phyloP scores from a whole-genome alignment of 805 yeast species.

The Metschnikowia proteae region DNA sequence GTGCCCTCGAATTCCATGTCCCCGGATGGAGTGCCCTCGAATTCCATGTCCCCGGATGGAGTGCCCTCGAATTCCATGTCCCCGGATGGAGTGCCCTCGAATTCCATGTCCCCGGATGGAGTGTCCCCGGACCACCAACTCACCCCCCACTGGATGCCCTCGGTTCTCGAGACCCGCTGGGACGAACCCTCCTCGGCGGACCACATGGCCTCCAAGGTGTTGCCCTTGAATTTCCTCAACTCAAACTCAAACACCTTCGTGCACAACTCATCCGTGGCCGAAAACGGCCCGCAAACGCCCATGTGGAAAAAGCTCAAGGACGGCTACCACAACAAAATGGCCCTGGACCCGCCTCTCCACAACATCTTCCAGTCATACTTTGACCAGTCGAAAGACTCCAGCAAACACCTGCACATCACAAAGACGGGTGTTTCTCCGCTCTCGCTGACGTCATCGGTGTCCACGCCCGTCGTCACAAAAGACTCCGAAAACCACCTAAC shows the following conservation, averaged over 20 bases:
- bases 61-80: too few relatives aligned
- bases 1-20: too few relatives aligned
- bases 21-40: too few relatives aligned
- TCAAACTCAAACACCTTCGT: slow-evolving; percentile 29
- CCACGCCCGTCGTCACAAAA: slow-evolving; percentile 33
- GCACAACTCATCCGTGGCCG: slow-evolving; percentile 22
- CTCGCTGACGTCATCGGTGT: slow-evolving; percentile 15
- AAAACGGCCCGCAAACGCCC: slow-evolving; percentile 10
- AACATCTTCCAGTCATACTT: slow-evolving; percentile 29
- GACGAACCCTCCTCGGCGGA: slow-evolving; percentile 9
- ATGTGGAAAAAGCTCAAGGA: slow-evolving; percentile 34
- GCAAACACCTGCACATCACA: slow-evolving; percentile 12
- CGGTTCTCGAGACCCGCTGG: slow-evolving; percentile 37
- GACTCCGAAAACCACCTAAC: slow-evolving; percentile 14
- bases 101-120: too few relatives aligned
- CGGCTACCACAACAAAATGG: slow-evolving; percentile 23
- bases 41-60: too few relatives aligned
- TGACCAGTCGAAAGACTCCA: slow-evolving; percentile 5
- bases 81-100: too few relatives aligned
- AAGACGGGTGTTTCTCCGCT: slow-evolving; percentile 23
- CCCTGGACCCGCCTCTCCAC: slow-evolving; percentile 25
- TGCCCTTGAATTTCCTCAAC: slow-evolving; percentile 17
- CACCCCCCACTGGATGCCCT: slow-evolving; percentile 45
- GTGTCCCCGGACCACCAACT: background rate
- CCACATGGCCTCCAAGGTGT: background rate